Percentiles rank a stretch among this genome's conserved stretches.
Evolutionary conservation across 192 early-diverging fungal genomes (phyloP).

Genomic region (Dissophora ornata): DNA sequence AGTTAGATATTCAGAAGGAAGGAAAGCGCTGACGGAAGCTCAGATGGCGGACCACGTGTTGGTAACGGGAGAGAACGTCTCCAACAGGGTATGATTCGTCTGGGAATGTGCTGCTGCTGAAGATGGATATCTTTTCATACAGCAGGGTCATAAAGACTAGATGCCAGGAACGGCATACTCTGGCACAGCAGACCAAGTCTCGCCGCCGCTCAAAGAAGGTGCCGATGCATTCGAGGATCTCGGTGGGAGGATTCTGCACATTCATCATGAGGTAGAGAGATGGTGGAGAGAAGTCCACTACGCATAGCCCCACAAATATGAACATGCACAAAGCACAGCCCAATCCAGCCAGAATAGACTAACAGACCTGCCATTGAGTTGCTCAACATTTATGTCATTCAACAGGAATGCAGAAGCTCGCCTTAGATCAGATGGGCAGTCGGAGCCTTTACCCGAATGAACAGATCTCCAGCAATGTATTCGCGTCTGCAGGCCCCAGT

Average conservation of each 20-base stretch:
- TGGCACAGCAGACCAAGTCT: neutral
- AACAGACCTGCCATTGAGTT: too few species aligned
- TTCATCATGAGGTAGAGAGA: neutral
- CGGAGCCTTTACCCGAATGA: too few species aligned
- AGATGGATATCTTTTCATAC: neutral
- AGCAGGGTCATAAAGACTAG: neutral
- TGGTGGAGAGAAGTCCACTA: too few species aligned
- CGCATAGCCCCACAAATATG: too few species aligned
- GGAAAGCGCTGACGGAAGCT: neutral
- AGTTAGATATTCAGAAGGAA: too few species aligned
- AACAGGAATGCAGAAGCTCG: too few species aligned
- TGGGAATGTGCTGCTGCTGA: neutral
- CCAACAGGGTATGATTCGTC: neutral
- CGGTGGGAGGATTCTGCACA: neutral
- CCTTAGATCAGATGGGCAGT: too few species aligned
- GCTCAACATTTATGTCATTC: too few species aligned
- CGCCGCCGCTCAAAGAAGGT: neutral
- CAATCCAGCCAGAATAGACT: too few species aligned
- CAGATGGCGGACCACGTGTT: neutral
- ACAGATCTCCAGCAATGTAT: too few species aligned
- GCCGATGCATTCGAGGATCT: conserved; percentile 5
- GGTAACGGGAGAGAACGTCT: neutral
- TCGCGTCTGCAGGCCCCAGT: too few species aligned
- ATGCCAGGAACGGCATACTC: neutral
- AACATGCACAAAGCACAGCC: too few species aligned